A percentile compares a stretch with the other conserved stretches of the same genome.
Evolutionary conservation across 352 stramenopile species (phyloP).

Genomic region (Phytopythium vexans): DNA sequence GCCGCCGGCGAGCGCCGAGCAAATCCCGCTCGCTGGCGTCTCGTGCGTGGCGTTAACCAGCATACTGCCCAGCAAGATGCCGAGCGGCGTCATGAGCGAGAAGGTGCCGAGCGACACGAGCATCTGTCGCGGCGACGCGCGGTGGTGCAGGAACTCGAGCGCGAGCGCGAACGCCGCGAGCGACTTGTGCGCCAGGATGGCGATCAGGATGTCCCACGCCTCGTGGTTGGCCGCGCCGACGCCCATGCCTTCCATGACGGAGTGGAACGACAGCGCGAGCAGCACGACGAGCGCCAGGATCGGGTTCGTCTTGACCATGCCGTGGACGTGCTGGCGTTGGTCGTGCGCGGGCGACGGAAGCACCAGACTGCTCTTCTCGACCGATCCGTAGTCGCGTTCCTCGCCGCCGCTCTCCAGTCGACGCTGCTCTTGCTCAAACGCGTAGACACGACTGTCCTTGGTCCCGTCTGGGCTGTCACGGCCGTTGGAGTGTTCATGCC

Average conservation of each 20-base stretch:
- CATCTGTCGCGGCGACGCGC: slow-evolving; percentile 34
- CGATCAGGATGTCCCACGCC: slow-evolving; percentile 75
- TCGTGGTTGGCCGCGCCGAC: slow-evolving; percentile 55
- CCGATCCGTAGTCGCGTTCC: not conserved
- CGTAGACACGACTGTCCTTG: slow-evolving; percentile 6
- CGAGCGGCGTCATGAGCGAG: slow-evolving; percentile 70
- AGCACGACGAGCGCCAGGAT: slow-evolving; percentile 76
- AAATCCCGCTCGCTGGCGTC: slow-evolving; percentile 55
- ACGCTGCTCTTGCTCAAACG: slow-evolving; percentile 1
- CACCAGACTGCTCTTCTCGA: slow-evolving; percentile 9
- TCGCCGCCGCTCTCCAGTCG: not conserved
- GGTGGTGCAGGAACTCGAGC: slow-evolving; percentile 70
- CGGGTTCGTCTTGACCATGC: slow-evolving; percentile 58
- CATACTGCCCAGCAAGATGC: slow-evolving; percentile 60
- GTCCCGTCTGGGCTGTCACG: not conserved
- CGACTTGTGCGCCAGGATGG: slow-evolving; percentile 83
- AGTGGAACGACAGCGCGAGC: slow-evolving; percentile 79
- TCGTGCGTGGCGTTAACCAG: slow-evolving; percentile 40
- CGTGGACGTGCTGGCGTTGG: slow-evolving; percentile 58
- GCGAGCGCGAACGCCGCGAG: slow-evolving; percentile 70
- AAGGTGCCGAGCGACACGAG: slow-evolving; percentile 50
- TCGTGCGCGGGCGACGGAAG: slow-evolving; percentile 4
- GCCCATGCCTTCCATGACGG: slow-evolving; percentile 83
- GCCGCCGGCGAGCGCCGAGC: slow-evolving; percentile 68
- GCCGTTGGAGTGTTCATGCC: not conserved